phyloP scores from a whole-genome alignment of 2,329 filamentous ascomycete species.

The Penicillium sp. region DNA sequence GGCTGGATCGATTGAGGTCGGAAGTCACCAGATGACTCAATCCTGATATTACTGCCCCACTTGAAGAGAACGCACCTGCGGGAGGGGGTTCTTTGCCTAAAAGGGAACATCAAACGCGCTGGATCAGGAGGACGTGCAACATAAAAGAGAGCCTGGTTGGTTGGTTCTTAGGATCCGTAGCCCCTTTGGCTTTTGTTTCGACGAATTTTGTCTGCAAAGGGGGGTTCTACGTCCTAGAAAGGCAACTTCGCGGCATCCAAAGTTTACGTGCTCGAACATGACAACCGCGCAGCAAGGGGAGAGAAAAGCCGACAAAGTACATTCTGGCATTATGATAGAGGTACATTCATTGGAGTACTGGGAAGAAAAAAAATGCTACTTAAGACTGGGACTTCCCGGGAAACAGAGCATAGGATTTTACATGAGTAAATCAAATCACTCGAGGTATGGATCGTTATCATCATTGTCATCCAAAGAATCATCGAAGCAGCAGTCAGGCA shows the following conservation, averaged over 20 bases:
- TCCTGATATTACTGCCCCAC: not conserved
- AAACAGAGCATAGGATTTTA: no score
- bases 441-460: not conserved
- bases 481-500: not conserved
- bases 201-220: not conserved
- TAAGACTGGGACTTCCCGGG: no score
- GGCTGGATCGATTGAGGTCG: no score
- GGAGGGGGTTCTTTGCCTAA: not conserved
- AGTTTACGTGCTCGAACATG: no score
- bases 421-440: not conserved
- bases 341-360: not conserved
- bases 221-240: not conserved
- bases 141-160: not conserved
- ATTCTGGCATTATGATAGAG: not conserved
- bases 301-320: not conserved
- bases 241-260: no score
- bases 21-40: not conserved
- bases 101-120: not conserved
- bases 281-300: not conserved
- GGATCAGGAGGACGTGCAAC: not conserved
- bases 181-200: not conserved
- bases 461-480: not conserved
- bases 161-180: not conserved
- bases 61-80: not conserved
- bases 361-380: not conserved